Evolutionary conservation across 495 filamentous ascomycete genomes (phyloP).

Genomic region (Penicillium canariense): DNA sequence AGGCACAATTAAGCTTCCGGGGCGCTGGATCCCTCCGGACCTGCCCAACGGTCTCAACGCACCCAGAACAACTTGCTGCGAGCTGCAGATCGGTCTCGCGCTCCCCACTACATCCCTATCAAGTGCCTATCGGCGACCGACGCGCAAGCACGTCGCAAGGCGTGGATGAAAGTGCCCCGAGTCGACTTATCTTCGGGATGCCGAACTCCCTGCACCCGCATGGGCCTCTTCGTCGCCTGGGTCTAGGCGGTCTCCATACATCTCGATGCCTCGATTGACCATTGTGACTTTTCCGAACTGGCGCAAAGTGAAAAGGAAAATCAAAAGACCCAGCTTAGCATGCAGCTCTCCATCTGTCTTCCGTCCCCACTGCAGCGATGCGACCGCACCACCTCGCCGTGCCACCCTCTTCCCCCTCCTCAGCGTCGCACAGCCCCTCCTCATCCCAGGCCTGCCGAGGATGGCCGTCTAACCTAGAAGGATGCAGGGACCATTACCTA

Average conservation of each 20-base stretch:
- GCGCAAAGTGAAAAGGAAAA: background rate
- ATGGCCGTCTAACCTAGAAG: slow-evolving; percentile 18
- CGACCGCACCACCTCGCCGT: slow-evolving; percentile 19
- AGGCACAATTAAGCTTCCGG: slow-evolving; percentile 17
- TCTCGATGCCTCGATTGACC: background rate
- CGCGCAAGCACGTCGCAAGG: background rate
- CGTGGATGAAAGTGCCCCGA: background rate
- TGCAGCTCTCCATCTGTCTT: slow-evolving; percentile 8
- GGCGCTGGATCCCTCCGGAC: slow-evolving; percentile 6
- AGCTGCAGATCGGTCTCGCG: too few relatives aligned
- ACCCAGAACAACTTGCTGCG: background rate
- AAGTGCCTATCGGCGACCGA: background rate
- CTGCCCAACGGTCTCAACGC: background rate
- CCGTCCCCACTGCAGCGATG: slow-evolving; percentile 15
- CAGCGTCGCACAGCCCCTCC: slow-evolving; percentile 23
- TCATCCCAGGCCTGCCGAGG: slow-evolving; percentile 17
- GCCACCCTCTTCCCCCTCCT: slow-evolving; percentile 13
- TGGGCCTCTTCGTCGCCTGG: background rate
- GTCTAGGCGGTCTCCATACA: background rate
- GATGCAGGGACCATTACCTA: slow-evolving; percentile 27
- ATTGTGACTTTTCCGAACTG: background rate
- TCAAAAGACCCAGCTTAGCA: background rate
- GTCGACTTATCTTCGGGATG: slow-evolving; percentile 2
- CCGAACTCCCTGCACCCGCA: background rate
- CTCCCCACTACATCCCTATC: background rate